These are phyloP conservation scores for Saccharomycopsis fodiens DNA, from an alignment of 805 yeast species.

Conservation along the genomic window DNA sequence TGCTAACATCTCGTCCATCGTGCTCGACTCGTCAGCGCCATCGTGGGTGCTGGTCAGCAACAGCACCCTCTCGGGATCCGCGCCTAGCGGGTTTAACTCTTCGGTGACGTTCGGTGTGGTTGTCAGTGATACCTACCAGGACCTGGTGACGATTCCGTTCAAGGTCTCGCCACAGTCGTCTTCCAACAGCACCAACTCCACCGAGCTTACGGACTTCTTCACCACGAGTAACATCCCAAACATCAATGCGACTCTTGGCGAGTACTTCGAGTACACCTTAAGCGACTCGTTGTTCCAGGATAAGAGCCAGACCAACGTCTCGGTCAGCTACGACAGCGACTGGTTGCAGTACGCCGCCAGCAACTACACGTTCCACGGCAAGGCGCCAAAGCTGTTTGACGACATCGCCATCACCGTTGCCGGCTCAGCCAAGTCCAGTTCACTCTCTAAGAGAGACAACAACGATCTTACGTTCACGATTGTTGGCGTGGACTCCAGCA, in stretches of 20 bases:
- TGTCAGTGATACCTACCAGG: slow-evolving; percentile 52
- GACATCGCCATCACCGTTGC: slow-evolving; percentile 32
- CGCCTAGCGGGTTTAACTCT: slow-evolving; percentile 39
- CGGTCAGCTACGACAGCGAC: slow-evolving; percentile 34
- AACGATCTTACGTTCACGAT: slow-evolving; percentile 36
- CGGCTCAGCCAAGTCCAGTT: slow-evolving; percentile 30
- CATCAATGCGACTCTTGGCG: slow-evolving; percentile 62
- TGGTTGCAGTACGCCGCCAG: slow-evolving; percentile 63
- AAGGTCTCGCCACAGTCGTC: slow-evolving; percentile 28
- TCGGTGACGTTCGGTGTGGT: slow-evolving; percentile 42
- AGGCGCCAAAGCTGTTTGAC: slow-evolving; percentile 47
- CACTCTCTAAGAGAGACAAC: not conserved
- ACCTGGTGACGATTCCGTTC: slow-evolving; percentile 51
- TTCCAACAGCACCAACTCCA: not conserved
- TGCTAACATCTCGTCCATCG: slow-evolving; percentile 48
- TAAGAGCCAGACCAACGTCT: slow-evolving; percentile 39
- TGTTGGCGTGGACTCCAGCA: slow-evolving; percentile 37
- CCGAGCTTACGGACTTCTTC: slow-evolving; percentile 1
- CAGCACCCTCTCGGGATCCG: slow-evolving; percentile 41
- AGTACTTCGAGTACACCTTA: slow-evolving; percentile 50
- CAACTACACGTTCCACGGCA: slow-evolving; percentile 64
- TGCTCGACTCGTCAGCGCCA: slow-evolving; percentile 44
- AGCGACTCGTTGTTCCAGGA: slow-evolving; percentile 51
- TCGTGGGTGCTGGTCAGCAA: slow-evolving; percentile 43
- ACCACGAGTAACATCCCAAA: slow-evolving; percentile 21